Base-by-base conservation (phyloP, 2,329 filamentous ascomycete genomes). In the Cadophora sp. region DNA sequence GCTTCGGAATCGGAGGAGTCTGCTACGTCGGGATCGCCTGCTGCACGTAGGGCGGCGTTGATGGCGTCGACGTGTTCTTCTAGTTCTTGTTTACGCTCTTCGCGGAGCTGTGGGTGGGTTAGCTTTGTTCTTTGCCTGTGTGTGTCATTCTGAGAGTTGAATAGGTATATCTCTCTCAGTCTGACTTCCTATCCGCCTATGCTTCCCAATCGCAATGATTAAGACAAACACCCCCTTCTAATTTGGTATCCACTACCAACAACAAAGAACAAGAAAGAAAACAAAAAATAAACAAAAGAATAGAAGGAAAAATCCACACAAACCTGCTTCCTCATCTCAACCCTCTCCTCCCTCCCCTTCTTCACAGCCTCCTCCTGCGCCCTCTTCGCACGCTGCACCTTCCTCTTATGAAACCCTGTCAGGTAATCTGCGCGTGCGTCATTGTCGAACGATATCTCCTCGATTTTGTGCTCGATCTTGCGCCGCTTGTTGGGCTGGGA, bases 341-440 rank as follows among this genome's bases (percentile, higher is more conserved):
- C 85, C 76, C 86, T 92, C 78, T 97, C 94, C 75, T 94, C 87
- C 59, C 90, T 88, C 58, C 90, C 93, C 77, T 86, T 89, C 79
- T 93, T 91, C 55, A 87, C 89, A 3, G 93, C 92, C 73, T 91
- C 84, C 72, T 96, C 93, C 76, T 96, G 91, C 1, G 95, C 95
- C 79, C 90, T 84, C 81, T 97, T 96, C 72, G 90, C 89, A 45
- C 96, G 87, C 78, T 93, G 91, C 62, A 92, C 82, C 80, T 97
- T 98, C 79, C 96, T 91, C 84, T 98, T 99, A 83, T 95, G 94
- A 81, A 99, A 99, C 2, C 96, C 96, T 0, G 94, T 97, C 66
- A 99, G 84, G 77, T 92, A 99, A 76, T 98, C 94, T 71, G 91
- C 83, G 71, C 96, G 90, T 55, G 92, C 92, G 68, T 85, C 84